Percentiles rank a stretch among this genome's conserved stretches.
phyloP scores from a whole-genome alignment of 495 filamentous ascomycete species.

The Articulospora tetracladia region DNA sequence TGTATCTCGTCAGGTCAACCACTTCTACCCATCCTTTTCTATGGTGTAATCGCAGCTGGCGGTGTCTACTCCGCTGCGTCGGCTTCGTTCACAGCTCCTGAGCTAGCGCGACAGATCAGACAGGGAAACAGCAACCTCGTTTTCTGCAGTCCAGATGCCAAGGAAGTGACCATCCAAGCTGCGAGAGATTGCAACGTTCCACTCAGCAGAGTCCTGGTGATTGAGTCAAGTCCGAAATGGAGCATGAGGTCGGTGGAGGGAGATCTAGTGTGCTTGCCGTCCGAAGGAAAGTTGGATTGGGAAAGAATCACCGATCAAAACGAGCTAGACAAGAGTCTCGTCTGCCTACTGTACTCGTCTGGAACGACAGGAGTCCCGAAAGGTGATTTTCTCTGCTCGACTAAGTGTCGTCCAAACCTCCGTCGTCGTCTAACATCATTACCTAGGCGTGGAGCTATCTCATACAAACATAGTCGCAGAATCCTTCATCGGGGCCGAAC shows the following conservation, averaged over 20 bases:
- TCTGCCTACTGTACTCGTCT: slow-evolving; percentile 69
- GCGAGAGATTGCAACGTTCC: slow-evolving; percentile 63
- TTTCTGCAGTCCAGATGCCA: slow-evolving; percentile 31
- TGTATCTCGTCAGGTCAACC: slow-evolving; percentile 46
- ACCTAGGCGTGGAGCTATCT: slow-evolving; percentile 63
- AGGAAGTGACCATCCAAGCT: slow-evolving; percentile 56
- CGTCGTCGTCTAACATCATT: neutral
- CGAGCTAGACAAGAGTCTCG: slow-evolving; percentile 45
- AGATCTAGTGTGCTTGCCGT: neutral
- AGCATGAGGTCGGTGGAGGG: slow-evolving; percentile 49
- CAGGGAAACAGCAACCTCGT: slow-evolving; percentile 24
- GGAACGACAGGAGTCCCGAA: slow-evolving; percentile 31
- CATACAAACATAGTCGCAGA: slow-evolving; percentile 68
- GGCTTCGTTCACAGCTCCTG: slow-evolving; percentile 35
- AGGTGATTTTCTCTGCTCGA: slow-evolving; percentile 2
- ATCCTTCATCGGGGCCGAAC: slow-evolving; percentile 42
- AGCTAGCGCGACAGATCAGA: slow-evolving; percentile 38
- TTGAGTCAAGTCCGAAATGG: slow-evolving; percentile 68
- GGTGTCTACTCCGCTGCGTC: slow-evolving; percentile 46
- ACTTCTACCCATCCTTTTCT: slow-evolving; percentile 42
- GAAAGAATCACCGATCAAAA: slow-evolving; percentile 37
- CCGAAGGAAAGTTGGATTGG: slow-evolving; percentile 4
- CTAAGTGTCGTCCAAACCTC: neutral
- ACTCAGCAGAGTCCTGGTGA: slow-evolving; percentile 61
- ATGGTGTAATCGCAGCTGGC: slow-evolving; percentile 44